phyloP scores from a whole-genome alignment of 441 rosid species.

The Geranium incanum region DNA sequence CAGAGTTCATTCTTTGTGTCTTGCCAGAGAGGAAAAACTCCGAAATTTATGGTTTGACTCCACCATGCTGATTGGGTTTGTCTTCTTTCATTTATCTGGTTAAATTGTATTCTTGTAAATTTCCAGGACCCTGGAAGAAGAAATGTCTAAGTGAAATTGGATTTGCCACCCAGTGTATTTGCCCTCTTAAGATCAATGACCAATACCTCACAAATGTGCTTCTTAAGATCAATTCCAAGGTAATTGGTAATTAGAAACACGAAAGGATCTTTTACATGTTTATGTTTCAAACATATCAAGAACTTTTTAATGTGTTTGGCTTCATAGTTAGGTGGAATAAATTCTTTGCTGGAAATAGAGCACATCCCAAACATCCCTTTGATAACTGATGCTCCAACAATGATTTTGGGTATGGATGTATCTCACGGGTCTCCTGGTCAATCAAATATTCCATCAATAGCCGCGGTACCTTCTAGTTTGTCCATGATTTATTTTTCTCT shows the following conservation, averaged over 20 bases:
- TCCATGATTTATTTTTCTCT: slow-evolving; percentile 7
- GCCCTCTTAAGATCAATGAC: slow-evolving; percentile 58
- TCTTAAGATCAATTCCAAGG: slow-evolving; percentile 86
- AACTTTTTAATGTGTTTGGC: slow-evolving; percentile 15
- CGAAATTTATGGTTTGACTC: slow-evolving; percentile 61
- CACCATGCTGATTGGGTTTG: slow-evolving; percentile 3
- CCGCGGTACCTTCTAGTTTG: slow-evolving; percentile 48
- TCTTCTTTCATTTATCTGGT: slow-evolving; percentile 10
- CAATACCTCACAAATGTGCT: slow-evolving; percentile 88
- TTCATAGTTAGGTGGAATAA: slow-evolving; percentile 85
- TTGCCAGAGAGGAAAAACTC: slow-evolving; percentile 81
- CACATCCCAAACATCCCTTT: slow-evolving; percentile 40
- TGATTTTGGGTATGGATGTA: slow-evolving; percentile 97
- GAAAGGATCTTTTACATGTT: slow-evolving; percentile 5
- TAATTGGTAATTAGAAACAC: slow-evolving; percentile 26
- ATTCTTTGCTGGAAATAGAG: slow-evolving; percentile 75
- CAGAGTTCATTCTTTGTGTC: slow-evolving; percentile 65
- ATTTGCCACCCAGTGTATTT: slow-evolving; percentile 78
- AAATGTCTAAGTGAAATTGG: slow-evolving; percentile 59
- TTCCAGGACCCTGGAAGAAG: slow-evolving; percentile 89
- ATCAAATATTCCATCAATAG: slow-evolving; percentile 67
- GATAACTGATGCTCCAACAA: slow-evolving; percentile 58
- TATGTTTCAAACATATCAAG: slow-evolving; percentile 12
- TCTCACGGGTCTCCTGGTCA: slow-evolving; percentile 90
- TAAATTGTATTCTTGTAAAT: slow-evolving; percentile 20